Evolutionary conservation across 2,329 filamentous ascomycete species (phyloP), one percentile per base, ranked within the genome.

Genomic region (Pseudogymnoascus sp.): DNA sequence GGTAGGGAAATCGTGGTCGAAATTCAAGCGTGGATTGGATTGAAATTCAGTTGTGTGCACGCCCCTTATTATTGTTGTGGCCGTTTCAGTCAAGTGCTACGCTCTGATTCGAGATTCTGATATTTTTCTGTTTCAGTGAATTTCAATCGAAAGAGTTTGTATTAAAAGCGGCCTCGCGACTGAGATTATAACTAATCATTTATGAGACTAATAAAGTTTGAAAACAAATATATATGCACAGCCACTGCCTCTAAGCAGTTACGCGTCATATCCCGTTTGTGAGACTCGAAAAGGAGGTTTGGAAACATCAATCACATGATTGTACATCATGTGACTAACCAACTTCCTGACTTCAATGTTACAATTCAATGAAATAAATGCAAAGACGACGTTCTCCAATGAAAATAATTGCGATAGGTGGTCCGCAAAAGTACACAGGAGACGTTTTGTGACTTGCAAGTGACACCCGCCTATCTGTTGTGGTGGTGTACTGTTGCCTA

Each of bases 401-500:
- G 5, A 17, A 56, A 56, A 56, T 33, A 7, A 33, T 56, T 13
- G 0, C 19, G 2, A 21, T 56, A 19, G n/a, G 26, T 33, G 5
- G 50, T 33, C 3, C 5, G 17, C 19, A 13, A 4, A 19, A 19
- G 29, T 31, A 33, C 29, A 21, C 7, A 33, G 17, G n/a, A 33
- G 29, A 53, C 11, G 29, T 56, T 56, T 33, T 6, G 50, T 2
- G 29, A n/a, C 50, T n/a, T 56, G 10, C 19, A 10, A 13, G 17
- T 33, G n/a, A 56, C 50, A 11, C 11, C 29, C 29, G 29, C 26
- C n/a, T 7, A 33, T 56, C 26, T 21, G 26, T 6, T 33, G 29
- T 56, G 50, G 50, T 56, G 50, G 50, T 56, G 50, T 21, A 33
- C 50, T 56, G 50, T 56, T 56, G 50, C 50, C 50, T 56, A 56